Conservation (phyloP, 768 basidiomycete genomes). For the Psilocybe sp. region DNA sequence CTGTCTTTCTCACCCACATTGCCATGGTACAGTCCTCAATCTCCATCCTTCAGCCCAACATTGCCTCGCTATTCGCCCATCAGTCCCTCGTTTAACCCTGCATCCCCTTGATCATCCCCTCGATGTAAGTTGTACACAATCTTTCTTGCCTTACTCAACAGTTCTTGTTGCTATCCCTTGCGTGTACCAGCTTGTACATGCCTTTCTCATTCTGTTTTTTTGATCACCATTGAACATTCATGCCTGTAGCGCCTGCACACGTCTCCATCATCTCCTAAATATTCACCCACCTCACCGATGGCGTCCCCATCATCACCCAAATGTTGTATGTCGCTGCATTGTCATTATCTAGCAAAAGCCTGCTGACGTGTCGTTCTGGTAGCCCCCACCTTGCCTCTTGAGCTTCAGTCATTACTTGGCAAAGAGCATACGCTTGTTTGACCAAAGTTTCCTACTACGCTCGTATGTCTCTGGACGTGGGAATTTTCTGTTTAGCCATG, state of each 20-base stretch:
- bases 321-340: conserved; percentile 64
- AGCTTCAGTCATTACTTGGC: too few species aligned
- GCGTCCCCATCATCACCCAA: conserved; percentile 89
- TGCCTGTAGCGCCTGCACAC: conserved; percentile 61
- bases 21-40: conserved; percentile 83
- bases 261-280: conserved; percentile 89
- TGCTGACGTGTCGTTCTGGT: conserved; percentile 8
- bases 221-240: conserved; percentile 6
- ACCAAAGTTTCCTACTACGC: too few species aligned
- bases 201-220: conserved; percentile 1
- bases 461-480: too few species aligned
- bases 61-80: conserved; percentile 89
- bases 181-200: conserved; percentile 58
- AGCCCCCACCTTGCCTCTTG: conserved; percentile 88
- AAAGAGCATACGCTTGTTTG: too few species aligned
- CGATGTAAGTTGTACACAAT: conserved; percentile 52
- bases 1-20: conserved; percentile 85
- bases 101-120: too few species aligned
- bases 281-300: conserved; percentile 90
- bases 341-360: conserved; percentile 1
- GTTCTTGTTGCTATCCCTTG: conserved; percentile 2
- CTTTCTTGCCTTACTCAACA: conserved; percentile 18
- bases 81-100: conserved; percentile 87
- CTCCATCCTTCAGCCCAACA: conserved; percentile 87
- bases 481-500: too few species aligned